phyloP scores from a whole-genome alignment of 2,329 filamentous ascomycete species.

The Penicillium sp. region DNA sequence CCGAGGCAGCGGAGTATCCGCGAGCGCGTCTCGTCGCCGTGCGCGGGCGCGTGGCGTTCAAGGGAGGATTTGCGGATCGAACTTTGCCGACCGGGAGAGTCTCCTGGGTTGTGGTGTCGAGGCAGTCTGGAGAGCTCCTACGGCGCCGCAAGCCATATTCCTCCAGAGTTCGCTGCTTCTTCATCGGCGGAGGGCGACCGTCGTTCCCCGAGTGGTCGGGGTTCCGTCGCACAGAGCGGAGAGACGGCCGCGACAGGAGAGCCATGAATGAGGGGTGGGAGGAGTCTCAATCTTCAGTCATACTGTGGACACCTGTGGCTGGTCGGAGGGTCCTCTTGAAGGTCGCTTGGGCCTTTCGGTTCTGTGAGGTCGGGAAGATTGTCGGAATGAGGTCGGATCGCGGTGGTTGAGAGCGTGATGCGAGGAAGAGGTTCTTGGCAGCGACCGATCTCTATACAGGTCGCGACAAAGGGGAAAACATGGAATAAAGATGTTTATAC shows the following conservation, averaged over 20 bases:
- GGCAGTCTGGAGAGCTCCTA: slow-evolving; percentile 35
- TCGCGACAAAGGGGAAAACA: not conserved
- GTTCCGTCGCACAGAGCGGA: slow-evolving; percentile 35
- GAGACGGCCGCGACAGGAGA: slow-evolving; percentile 34
- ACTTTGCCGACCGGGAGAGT: slow-evolving; percentile 6
- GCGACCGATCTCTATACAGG: not conserved
- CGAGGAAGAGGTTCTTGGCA: slow-evolving; percentile 12
- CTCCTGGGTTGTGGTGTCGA: slow-evolving; percentile 29
- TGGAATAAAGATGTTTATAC: not conserved
- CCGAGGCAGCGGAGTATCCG: slow-evolving; percentile 16
- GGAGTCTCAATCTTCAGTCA: slow-evolving; percentile 16
- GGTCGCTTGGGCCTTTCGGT: not conserved
- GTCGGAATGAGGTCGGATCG: slow-evolving; percentile 1
- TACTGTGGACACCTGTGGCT: slow-evolving; percentile 16
- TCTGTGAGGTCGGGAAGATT: slow-evolving; percentile 2
- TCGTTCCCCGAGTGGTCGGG: slow-evolving; percentile 21
- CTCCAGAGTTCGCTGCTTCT: slow-evolving; percentile 27
- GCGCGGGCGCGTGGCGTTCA: slow-evolving; percentile 19
- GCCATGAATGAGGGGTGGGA: slow-evolving; percentile 27
- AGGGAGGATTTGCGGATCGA: slow-evolving; percentile 12
- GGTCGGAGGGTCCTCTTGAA: not conserved
- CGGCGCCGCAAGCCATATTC: slow-evolving; percentile 24
- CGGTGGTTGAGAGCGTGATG: slow-evolving; percentile 2
- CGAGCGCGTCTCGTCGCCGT: slow-evolving; percentile 15
- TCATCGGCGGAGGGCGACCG: slow-evolving; percentile 24